phyloP scores from a whole-genome alignment of 2,329 filamentous ascomycete species.

The Pseudocercospora crystallina region DNA sequence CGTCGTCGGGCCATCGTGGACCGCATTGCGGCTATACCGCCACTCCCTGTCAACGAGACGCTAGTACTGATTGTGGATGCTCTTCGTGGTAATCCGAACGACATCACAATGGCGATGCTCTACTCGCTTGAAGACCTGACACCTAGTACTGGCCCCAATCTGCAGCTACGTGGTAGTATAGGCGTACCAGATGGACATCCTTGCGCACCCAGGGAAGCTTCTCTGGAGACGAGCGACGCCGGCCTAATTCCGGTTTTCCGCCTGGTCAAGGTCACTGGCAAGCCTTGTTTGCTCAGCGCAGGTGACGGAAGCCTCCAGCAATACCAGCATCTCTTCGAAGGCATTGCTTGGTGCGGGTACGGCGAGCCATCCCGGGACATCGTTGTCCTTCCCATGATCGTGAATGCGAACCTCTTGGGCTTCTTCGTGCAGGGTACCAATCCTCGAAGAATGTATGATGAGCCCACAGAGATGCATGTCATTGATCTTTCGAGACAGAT shows the following conservation, averaged over 20 bases:
- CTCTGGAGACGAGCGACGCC: slow-evolving; percentile 7
- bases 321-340: slow-evolving; percentile 13
- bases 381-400: too few relatives aligned
- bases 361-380: slow-evolving; percentile 19
- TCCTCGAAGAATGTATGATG: slow-evolving; percentile 24
- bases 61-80: slow-evolving; percentile 13
- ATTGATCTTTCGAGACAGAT: slow-evolving; percentile 16
- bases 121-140: slow-evolving; percentile 22
- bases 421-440: slow-evolving; percentile 28
- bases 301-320: slow-evolving; percentile 3
- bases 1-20: neutral
- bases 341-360: slow-evolving; percentile 24
- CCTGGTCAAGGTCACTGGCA: slow-evolving; percentile 4
- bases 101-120: slow-evolving; percentile 16
- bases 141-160: too few relatives aligned
- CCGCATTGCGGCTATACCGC: neutral
- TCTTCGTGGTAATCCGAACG: slow-evolving; percentile 17
- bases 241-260: slow-evolving; percentile 15
- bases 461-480: slow-evolving; percentile 11
- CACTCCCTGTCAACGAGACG: slow-evolving; percentile 6
- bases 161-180: slow-evolving; percentile 11
- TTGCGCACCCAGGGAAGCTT: slow-evolving; percentile 8
- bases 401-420: slow-evolving; percentile 19
- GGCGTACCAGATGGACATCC: slow-evolving; percentile 15
- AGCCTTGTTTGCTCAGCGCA: slow-evolving; percentile 5